A percentile compares a stretch with the other conserved stretches of the same genome.
Evolutionary conservation across 768 basidiomycete species (phyloP).

Genomic region (Serpula lacrymans): DNA sequence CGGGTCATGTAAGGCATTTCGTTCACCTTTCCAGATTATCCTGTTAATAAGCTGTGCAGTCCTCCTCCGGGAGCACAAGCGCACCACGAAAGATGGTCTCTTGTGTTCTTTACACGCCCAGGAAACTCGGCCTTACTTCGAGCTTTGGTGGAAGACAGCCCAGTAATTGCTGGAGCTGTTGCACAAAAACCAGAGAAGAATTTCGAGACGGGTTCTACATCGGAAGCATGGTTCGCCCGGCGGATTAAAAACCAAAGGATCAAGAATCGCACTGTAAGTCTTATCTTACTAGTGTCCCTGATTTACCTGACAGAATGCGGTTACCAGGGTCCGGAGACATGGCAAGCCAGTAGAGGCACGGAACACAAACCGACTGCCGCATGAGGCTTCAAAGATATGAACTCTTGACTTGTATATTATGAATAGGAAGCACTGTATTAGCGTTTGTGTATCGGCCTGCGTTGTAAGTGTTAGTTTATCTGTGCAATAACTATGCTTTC

Average conservation of each 20-base stretch:
- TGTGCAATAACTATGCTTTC: no score
- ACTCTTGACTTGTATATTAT: no score
- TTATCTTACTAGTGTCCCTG: no score
- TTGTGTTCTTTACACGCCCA: constrained; percentile 68
- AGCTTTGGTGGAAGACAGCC: constrained; percentile 50
- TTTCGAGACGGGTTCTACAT: constrained; percentile 34
- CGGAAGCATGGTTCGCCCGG: constrained; percentile 39
- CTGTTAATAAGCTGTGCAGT: constrained; percentile 2
- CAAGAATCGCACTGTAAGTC: constrained; percentile 38
- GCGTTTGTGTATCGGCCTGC: no score
- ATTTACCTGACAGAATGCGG: neutral
- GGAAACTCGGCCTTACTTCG: constrained; percentile 49
- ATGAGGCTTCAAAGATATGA: no score
- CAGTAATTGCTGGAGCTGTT: constrained; percentile 44
- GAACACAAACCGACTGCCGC: no score
- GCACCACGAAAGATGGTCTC: constrained; percentile 55
- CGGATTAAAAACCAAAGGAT: constrained; percentile 38
- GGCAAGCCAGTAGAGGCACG: constrained; percentile 26
- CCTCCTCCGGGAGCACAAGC: constrained; percentile 60
- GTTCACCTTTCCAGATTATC: neutral
- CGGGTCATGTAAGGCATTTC: constrained; percentile 48
- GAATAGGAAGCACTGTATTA: no score
- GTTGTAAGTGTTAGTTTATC: no score
- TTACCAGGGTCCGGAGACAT: constrained; percentile 30
- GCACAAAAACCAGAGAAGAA: constrained; percentile 33